phyloP scores from a whole-genome alignment of 305 asterid genomes.

The Lippia alba region DNA sequence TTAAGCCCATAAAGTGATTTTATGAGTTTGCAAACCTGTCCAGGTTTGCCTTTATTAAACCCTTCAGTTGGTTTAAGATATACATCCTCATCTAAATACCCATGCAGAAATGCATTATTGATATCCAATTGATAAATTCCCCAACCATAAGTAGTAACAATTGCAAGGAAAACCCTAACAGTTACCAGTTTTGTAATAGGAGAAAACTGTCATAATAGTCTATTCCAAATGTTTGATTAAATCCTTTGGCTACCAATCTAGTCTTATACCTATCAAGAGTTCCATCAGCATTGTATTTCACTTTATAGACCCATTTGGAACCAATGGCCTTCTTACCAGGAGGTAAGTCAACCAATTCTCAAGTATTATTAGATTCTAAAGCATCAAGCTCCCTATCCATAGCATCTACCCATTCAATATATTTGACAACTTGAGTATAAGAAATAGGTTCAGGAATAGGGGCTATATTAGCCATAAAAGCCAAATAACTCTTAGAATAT shows the following conservation, averaged over 20 bases:
- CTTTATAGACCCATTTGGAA: neutral
- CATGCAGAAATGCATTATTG: neutral
- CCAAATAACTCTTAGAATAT: neutral
- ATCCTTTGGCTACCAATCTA: neutral
- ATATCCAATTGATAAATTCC: neutral
- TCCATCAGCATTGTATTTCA: neutral
- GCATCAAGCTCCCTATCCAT: neutral
- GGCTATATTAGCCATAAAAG: neutral
- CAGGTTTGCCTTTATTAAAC: neutral
- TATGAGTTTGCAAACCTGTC: neutral
- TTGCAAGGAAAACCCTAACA: neutral
- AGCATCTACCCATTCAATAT: neutral
- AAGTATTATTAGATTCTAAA: neutral
- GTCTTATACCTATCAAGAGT: neutral
- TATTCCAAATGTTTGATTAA: neutral
- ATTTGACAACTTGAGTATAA: neutral
- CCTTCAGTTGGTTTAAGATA: neutral
- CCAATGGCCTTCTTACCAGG: neutral
- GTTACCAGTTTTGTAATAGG: neutral
- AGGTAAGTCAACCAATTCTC: neutral
- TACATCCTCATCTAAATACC: neutral
- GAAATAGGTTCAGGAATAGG: neutral
- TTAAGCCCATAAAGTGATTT: neutral
- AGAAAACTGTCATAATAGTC: neutral
- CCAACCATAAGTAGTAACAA: neutral